Percentiles rank a stretch among this genome's conserved stretches.
Conservation (phyloP, 306 rosid genomes). For the Vigna radiata region DNA sequence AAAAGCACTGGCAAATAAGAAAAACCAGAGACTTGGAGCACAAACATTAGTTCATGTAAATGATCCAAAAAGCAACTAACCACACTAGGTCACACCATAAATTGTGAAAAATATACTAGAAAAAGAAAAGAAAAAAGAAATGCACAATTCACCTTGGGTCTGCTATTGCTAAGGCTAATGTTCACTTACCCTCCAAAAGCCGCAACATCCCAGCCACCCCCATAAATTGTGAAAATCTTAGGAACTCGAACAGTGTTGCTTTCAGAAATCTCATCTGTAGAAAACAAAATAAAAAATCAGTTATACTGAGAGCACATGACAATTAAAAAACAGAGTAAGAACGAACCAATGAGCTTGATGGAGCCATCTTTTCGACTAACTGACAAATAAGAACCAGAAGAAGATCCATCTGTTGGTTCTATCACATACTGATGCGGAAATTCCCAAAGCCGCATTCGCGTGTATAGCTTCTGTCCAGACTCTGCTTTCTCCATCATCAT, state of each 20-base stretch:
- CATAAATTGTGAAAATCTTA: conserved; percentile 75
- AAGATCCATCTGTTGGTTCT: too few relatives aligned
- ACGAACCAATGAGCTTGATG: too few relatives aligned
- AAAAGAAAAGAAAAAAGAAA: not conserved
- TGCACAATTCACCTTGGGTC: conserved; percentile 4
- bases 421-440: too few relatives aligned
- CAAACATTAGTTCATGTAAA: not conserved
- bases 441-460: too few relatives aligned
- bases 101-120: too few relatives aligned
- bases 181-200: conserved; percentile 78
- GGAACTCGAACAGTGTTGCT: conserved; percentile 75
- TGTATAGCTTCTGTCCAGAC: too few relatives aligned
- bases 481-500: too few relatives aligned
- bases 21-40: not conserved
- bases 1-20: not conserved
- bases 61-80: not conserved
- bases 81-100: conserved; percentile 9
- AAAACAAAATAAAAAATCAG: conserved; percentile 29
- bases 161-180: conserved; percentile 9
- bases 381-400: too few relatives aligned
- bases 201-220: conserved; percentile 83
- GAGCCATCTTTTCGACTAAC: too few relatives aligned
- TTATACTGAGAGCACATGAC: too few relatives aligned
- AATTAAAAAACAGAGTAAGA: too few relatives aligned
- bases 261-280: conserved; percentile 78